A percentile compares a stretch with the other conserved stretches of the same genome.
phyloP scores from a whole-genome alignment of 2,329 filamentous ascomycete genomes.

The Exserohilum turcica region DNA sequence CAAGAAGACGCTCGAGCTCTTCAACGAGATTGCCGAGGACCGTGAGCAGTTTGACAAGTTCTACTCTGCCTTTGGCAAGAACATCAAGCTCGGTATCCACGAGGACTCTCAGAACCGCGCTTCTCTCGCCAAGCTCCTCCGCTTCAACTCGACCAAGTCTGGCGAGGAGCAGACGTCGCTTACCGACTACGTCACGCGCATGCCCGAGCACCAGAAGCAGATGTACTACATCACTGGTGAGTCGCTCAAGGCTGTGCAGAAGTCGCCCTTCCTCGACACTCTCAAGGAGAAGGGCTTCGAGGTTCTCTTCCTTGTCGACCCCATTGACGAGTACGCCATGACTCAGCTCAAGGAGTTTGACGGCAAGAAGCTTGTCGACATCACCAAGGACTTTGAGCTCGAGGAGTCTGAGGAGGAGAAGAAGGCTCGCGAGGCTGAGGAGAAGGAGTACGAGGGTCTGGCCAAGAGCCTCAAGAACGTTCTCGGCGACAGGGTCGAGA shows the following conservation, averaged over 20 bases:
- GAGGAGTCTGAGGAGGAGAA: conserved; percentile 99
- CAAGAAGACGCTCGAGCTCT: conserved; percentile 99
- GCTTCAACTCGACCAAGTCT: conserved; percentile 99
- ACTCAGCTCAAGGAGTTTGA: conserved; percentile 99
- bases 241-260: conserved; percentile 95
- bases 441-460: conserved; percentile 96
- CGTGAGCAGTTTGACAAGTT: conserved; percentile 99
- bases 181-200: conserved; percentile 96
- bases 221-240: conserved; percentile 99
- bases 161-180: conserved; percentile 95
- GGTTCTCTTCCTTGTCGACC: conserved; percentile 98
- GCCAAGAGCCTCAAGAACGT: conserved; percentile 99
- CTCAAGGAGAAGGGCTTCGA: conserved; percentile 99
- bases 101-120: conserved; percentile 98
- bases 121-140: conserved; percentile 93
- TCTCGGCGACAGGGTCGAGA: conserved; percentile 99
- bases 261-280: conserved; percentile 98
- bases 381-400: conserved; percentile 99
- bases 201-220: conserved; percentile 99
- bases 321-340: conserved; percentile 99
- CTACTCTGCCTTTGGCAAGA: conserved; percentile 99
- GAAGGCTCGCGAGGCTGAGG: conserved; percentile 89
- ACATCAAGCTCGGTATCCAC: conserved; percentile 99
- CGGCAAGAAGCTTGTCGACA: conserved; percentile 99
- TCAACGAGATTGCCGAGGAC: conserved; percentile 98